Conservation (phyloP, 805 yeast species). For the Starmerella sirachaensis region DNA sequence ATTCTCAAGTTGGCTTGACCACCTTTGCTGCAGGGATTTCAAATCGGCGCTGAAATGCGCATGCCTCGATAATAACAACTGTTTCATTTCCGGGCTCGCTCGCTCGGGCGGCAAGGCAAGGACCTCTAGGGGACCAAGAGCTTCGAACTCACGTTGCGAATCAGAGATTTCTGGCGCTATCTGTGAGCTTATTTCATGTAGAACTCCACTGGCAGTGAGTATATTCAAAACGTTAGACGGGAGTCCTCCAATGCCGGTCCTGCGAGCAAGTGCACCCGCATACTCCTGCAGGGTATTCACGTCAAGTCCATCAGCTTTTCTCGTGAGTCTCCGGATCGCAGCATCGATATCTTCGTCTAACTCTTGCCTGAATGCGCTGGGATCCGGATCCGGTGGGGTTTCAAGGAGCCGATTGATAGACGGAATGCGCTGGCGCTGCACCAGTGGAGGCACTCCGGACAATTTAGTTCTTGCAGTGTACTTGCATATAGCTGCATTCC, state of each 20-base stretch:
- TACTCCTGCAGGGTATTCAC: constrained; percentile 4
- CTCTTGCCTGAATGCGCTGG: background rate
- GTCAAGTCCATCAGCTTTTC: constrained; percentile 1
- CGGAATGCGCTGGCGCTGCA: constrained; percentile 8
- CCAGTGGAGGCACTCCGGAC: background rate
- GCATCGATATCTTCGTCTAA: background rate
- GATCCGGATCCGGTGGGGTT: constrained; percentile 5
- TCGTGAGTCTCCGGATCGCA: background rate
- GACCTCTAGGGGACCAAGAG: no score
- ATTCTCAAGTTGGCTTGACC: no score
- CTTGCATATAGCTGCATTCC: constrained; percentile 5
- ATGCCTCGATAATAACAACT: no score
- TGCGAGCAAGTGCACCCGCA: background rate
- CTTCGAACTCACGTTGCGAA: no score
- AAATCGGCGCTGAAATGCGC: no score
- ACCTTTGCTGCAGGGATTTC: no score
- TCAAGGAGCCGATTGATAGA: constrained; percentile 9
- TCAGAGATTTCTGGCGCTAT: no score
- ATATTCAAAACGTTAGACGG: no score
- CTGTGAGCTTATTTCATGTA: no score
- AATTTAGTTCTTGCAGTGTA: background rate
- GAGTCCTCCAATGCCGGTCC: background rate
- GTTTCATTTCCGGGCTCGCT: no score
- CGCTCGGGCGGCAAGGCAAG: no score
- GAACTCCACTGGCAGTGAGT: no score